Percentiles rank a stretch among this genome's conserved stretches.
Evolutionary conservation across 73 alveolate species (phyloP).

Genomic region (Halteria grandinella): DNA sequence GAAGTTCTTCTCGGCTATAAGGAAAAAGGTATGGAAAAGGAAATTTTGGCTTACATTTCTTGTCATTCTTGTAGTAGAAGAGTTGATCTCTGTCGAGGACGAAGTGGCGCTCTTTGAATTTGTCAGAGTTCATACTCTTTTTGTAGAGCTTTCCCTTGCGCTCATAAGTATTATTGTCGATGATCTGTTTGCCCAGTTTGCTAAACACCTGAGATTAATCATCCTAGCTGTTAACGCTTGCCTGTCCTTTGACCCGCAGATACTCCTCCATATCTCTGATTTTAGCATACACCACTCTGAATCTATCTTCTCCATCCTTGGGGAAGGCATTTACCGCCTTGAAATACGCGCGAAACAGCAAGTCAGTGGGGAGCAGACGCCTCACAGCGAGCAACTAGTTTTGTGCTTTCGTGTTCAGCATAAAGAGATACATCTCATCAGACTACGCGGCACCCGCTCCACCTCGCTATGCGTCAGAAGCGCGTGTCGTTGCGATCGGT

Average conservation of each 20-base stretch:
- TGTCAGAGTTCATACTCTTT: constrained; percentile 50
- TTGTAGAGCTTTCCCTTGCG: constrained; percentile 51
- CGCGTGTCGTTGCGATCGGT: neutral
- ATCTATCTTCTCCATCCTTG: constrained; percentile 21
- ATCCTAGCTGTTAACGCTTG: neutral
- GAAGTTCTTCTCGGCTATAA: constrained; percentile 40
- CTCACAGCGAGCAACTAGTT: constrained; percentile 24
- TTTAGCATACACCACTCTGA: neutral
- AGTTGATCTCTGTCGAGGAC: constrained; percentile 51
- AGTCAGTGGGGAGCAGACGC: constrained; percentile 27
- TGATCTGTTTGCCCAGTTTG: constrained; percentile 52
- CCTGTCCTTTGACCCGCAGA: constrained; percentile 5
- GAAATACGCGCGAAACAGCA: neutral
- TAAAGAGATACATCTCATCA: constrained; percentile 35
- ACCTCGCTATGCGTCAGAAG: neutral
- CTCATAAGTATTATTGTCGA: constrained; percentile 58
- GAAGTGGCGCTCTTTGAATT: constrained; percentile 53
- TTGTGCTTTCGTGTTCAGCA: neutral
- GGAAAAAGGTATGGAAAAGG: neutral
- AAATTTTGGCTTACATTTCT: constrained; percentile 27
- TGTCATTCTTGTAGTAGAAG: constrained; percentile 52
- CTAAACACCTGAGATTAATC: constrained; percentile 42
- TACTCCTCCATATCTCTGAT: constrained; percentile 17
- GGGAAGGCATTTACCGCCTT: constrained; percentile 6
- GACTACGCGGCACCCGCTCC: neutral